Base-by-base conservation (phyloP, 371 early-diverging fungal genomes). In the Haplosporangium sp. region DNA sequence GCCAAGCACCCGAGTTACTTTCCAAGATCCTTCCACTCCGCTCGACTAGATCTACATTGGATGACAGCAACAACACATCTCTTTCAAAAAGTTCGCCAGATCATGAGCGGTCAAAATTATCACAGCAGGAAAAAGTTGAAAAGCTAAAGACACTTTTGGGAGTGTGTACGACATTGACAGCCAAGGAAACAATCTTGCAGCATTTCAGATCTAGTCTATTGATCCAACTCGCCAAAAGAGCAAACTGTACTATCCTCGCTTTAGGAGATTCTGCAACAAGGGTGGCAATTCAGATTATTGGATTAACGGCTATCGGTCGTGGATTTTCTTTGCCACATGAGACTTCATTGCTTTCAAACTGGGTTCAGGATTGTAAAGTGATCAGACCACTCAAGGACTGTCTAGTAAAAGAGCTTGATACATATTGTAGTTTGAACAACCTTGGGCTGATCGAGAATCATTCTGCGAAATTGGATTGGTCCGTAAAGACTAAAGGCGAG, bases 321-420 rank as follows among this genome's bases (percentile, higher is more conserved):
- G 97, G 97, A 17, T 93, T 93, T 74, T 92, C 90, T 42, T 78
- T 96, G 27, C 95, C 97, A 6, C 83, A 91, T 20, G 95, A 96
- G 58, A 87, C 94, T 4, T 88, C 92, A 1, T 83, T 88, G 6
- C 92, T 93, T 63, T 85, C 88, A 19, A 67, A 64, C n/a, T 85
- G 77, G 81, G 65, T 75, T 63, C 58, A 83, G 74, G 88, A 83
- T 67, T 77, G 57, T 4, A 85, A 86, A 4, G 84, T 92, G 8
- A 71, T 94, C 53, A 86, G 95, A 34, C 97, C 97, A 0, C 88
- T 97, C 86, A 92, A 94, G 69, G 97, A 96, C 61, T 87, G 92
- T 79, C 79, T 93, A 4, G 81, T 87, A 27, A 95, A 95, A 66
- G 97, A 97, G 60, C 85, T 97, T 60, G 95, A 88, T 8, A 84